Evolutionary conservation across 1,284 basidiomycete genomes (phyloP), one percentile per base, ranked within the genome.

Genomic region (Naganishia cerealis): DNA sequence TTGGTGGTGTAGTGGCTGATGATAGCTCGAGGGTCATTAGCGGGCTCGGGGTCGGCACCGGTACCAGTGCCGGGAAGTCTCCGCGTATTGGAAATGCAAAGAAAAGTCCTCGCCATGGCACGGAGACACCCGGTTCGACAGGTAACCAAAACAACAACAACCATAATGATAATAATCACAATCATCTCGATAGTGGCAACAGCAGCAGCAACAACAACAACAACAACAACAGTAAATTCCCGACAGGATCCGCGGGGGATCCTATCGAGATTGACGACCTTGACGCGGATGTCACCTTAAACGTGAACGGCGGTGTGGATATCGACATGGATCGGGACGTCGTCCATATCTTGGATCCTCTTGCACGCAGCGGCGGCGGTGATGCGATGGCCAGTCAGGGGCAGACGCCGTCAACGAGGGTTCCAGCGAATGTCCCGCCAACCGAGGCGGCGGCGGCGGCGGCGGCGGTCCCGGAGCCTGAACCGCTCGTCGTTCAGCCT

Each of bases 181-280:
- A 50, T 13, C 46, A 50, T 24, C 46, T 50, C 2, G 21, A 50
- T 9, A 63, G 61, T 21, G 38, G 24, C 13, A 40, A 40, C 16
- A 63, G 61, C 50, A 52, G 21, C 46, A 42, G 42, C 50, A 54
- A 40, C 29, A 8, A n/a, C 13, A 40, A 40, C 16, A 63, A 50
- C 50, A 52, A 24, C 46, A 42, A 54, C 50, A 54, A 40, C 29
- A 8, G 38, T 12, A 63, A 63, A 29, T 63, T 63, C n/a, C 61
- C 61, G 4, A 63, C 61, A 2, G 61, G 61, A 24, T 63, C 61
- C 9, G 61, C 61, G 10, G 61, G 61, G 29, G 61, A 63, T 54
- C 61, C 61, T 4, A 63, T 63, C 36, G 61, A 63, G 24, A 63
- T 63, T 26, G 61, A 63, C 16, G 61, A 63, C 40, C 38, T 63